Percentiles rank a stretch among this genome's conserved stretches.
phyloP scores from a whole-genome alignment of 108 stramenopile species.

The Asterionellopsis glacialis region DNA sequence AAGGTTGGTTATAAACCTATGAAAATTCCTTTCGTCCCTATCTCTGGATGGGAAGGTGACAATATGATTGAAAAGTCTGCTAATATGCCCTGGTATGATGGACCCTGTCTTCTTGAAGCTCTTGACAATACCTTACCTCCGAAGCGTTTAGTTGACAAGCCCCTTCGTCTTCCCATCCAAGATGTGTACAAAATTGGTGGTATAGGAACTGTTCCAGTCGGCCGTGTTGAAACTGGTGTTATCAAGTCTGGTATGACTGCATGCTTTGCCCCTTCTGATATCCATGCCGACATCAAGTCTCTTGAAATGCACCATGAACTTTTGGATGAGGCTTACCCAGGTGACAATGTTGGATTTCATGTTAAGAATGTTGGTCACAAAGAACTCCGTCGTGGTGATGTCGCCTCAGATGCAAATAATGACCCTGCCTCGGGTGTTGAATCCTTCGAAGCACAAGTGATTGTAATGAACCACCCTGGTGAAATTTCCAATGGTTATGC shows the following conservation, averaged over 20 bases:
- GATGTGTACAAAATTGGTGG: slow-evolving; percentile 96
- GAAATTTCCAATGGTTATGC: slow-evolving; percentile 90
- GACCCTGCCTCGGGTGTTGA: slow-evolving; percentile 65
- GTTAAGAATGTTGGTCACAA: slow-evolving; percentile 87
- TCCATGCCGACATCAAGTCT: slow-evolving; percentile 81
- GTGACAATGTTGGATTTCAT: slow-evolving; percentile 96
- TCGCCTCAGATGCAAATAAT: slow-evolving; percentile 76
- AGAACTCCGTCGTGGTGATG: slow-evolving; percentile 87
- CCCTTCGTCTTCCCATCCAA: slow-evolving; percentile 94
- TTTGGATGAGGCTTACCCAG: slow-evolving; percentile 77
- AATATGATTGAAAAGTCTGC: slow-evolving; percentile 89
- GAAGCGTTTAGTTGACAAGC: slow-evolving; percentile 87
- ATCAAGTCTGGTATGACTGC: slow-evolving; percentile 89
- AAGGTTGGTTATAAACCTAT: slow-evolving; percentile 72
- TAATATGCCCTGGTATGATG: slow-evolving; percentile 95
- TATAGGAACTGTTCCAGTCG: slow-evolving; percentile 92
- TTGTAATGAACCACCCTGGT: slow-evolving; percentile 94
- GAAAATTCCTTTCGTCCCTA: slow-evolving; percentile 93
- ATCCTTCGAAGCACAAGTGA: slow-evolving; percentile 87
- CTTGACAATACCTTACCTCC: slow-evolving; percentile 85
- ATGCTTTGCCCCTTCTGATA: slow-evolving; percentile 75
- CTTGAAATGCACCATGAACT: slow-evolving; percentile 95
- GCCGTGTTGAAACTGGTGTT: slow-evolving; percentile 92
- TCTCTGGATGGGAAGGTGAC: slow-evolving; percentile 94
- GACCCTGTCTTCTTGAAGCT: slow-evolving; percentile 88